Conservation (phyloP, 345 rosid genomes). For the Salix purpurea region DNA sequence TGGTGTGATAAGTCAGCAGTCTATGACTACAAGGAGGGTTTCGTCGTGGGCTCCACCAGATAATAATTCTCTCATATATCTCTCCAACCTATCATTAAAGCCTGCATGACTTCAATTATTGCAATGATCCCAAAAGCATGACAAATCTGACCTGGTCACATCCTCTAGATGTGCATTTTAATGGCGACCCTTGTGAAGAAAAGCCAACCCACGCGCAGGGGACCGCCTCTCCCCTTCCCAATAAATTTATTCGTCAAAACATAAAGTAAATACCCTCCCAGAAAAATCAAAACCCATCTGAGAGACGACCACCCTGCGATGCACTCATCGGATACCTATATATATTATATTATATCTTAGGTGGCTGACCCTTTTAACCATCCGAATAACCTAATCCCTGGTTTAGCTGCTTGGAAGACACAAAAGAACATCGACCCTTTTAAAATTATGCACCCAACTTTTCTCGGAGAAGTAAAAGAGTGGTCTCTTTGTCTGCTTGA, state of each 20-base stretch:
- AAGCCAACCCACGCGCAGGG: conserved; percentile 39
- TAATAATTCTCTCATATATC: conserved; percentile 23
- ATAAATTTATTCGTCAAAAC: background rate
- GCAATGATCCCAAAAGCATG: conserved; percentile 97
- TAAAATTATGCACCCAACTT: conserved; percentile 14
- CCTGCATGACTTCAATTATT: conserved; percentile 94
- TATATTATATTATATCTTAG: background rate
- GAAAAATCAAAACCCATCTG: background rate
- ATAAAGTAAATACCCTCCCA: background rate
- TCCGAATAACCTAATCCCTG: background rate
- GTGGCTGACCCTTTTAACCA: background rate
- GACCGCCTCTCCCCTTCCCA: conserved; percentile 11
- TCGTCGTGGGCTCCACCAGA: background rate
- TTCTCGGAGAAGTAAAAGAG: conserved; percentile 35
- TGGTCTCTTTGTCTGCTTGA: conserved; percentile 46
- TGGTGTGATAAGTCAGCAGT: too few relatives aligned
- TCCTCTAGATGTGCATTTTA: conserved; percentile 27
- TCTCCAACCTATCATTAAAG: conserved; percentile 48
- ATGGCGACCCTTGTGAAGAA: background rate
- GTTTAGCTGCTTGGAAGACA: conserved; percentile 22
- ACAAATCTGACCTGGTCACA: conserved; percentile 61
- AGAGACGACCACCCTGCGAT: background rate
- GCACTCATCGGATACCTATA: conserved; percentile 36
- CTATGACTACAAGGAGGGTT: background rate
- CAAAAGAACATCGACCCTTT: conserved; percentile 18